These are phyloP conservation scores for Saitozyma sp. DNA, from an alignment of 768 basidiomycete species.

Conservation along the genomic window DNA sequence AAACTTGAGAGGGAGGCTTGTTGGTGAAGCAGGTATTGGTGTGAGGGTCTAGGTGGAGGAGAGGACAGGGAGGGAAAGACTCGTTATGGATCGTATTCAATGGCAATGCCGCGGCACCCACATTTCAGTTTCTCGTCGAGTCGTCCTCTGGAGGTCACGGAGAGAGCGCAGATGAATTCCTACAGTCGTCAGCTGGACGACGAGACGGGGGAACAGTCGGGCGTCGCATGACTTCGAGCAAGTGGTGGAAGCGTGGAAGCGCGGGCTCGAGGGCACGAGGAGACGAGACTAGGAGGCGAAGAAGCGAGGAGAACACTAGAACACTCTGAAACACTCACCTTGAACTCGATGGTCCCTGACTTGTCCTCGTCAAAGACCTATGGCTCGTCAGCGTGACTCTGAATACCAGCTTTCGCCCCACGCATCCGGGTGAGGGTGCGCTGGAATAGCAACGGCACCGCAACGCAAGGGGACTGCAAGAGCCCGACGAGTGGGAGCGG, in stretches of 20 bases:
- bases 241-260: neutral
- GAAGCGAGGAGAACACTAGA: too few species aligned
- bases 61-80: too few species aligned
- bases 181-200: slow-evolving; percentile 4
- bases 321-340: slow-evolving; percentile 58
- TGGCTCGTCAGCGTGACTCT: neutral
- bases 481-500: too few species aligned
- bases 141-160: slow-evolving; percentile 86
- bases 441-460: too few species aligned
- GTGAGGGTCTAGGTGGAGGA: too few species aligned
- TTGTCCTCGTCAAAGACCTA: slow-evolving; percentile 54
- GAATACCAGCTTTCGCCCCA: too few species aligned
- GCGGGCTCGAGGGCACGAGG: neutral
- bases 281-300: too few species aligned
- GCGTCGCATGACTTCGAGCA: too few species aligned
- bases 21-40: too few species aligned
- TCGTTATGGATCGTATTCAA: neutral
- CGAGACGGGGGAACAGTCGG: too few species aligned
- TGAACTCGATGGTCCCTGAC: slow-evolving; percentile 85
- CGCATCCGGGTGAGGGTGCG: too few species aligned
- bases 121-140: slow-evolving; percentile 98
- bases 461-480: too few species aligned
- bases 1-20: slow-evolving; percentile 3
- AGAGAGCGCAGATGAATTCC: slow-evolving; percentile 91
- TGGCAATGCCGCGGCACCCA: slow-evolving; percentile 53